Percentiles rank a stretch among this genome's conserved stretches.
These are phyloP conservation scores for Candida caryicola DNA, from an alignment of 805 yeast species.

Conservation along the genomic window DNA sequence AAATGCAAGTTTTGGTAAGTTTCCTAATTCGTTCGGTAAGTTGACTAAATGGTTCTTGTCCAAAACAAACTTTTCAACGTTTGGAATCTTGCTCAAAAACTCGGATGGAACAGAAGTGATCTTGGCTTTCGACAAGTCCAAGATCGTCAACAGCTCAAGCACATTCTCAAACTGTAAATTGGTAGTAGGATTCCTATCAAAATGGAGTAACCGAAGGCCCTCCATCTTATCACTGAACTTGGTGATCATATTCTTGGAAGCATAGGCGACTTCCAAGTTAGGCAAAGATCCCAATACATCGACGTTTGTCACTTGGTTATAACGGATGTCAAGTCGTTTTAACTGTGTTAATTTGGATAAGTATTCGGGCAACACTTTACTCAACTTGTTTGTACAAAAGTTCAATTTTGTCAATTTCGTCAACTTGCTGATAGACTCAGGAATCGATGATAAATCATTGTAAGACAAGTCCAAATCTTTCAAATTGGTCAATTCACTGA, in stretches of 20 bases:
- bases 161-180: slow-evolving; percentile 52
- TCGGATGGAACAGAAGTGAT: slow-evolving; percentile 68
- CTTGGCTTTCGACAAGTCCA: slow-evolving; percentile 81
- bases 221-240: slow-evolving; percentile 62
- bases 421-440: slow-evolving; percentile 58
- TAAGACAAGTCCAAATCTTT: slow-evolving; percentile 76
- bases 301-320: slow-evolving; percentile 56
- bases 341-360: slow-evolving; percentile 54
- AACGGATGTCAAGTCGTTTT: slow-evolving; percentile 73
- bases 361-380: slow-evolving; percentile 49
- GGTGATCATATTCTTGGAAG: slow-evolving; percentile 74
- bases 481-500: slow-evolving; percentile 58
- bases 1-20: slow-evolving; percentile 55
- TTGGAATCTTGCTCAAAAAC: slow-evolving; percentile 58
- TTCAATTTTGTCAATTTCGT: slow-evolving; percentile 64
- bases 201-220: slow-evolving; percentile 62
- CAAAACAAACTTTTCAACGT: slow-evolving; percentile 67
- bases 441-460: slow-evolving; percentile 63
- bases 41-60: slow-evolving; percentile 80
- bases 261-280: slow-evolving; percentile 65
- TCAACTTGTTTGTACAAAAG: slow-evolving; percentile 68
- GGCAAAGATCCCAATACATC: slow-evolving; percentile 57
- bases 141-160: slow-evolving; percentile 60
- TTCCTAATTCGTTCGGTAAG: slow-evolving; percentile 67
- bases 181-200: slow-evolving; percentile 84